Evolutionary conservation across 495 filamentous ascomycete species (phyloP).

Genomic region (Penicillium pancosmium): DNA sequence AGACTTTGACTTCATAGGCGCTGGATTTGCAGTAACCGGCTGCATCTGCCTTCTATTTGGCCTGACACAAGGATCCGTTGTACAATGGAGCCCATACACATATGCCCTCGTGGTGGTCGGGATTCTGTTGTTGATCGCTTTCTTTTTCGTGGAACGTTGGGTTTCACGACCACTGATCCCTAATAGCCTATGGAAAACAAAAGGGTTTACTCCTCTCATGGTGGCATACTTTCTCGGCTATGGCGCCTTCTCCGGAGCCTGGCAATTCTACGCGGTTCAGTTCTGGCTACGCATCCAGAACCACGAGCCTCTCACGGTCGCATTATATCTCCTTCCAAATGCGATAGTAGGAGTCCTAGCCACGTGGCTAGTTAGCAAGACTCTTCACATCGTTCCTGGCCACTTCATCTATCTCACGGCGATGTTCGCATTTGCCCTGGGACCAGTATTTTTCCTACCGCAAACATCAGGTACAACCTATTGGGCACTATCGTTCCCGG

Average conservation of each 20-base stretch:
- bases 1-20: constrained; percentile 36
- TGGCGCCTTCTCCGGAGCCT: constrained; percentile 47
- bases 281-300: constrained; percentile 52
- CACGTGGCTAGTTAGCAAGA: constrained; percentile 48
- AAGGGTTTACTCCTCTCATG: constrained; percentile 51
- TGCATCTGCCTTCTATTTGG: constrained; percentile 37
- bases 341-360: constrained; percentile 47
- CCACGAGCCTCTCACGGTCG: constrained; percentile 38
- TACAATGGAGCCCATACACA: constrained; percentile 34
- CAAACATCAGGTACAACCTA: constrained; percentile 32
- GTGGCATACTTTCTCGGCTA: constrained; percentile 52
- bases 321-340: constrained; percentile 49
- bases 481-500: constrained; percentile 37
- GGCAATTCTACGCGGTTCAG: constrained; percentile 57
- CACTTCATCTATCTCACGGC: constrained; percentile 49
- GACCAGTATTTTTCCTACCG: constrained; percentile 38
- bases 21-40: constrained; percentile 24
- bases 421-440: constrained; percentile 37
- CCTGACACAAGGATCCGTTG: constrained; percentile 35
- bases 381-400: constrained; percentile 48
- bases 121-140: constrained; percentile 26
- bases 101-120: constrained; percentile 28
- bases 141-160: constrained; percentile 33
- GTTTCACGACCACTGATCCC: constrained; percentile 34
- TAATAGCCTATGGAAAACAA: constrained; percentile 37